Base-by-base conservation (phyloP, 495 filamentous ascomycete species). In the Amniculicola lignicola region DNA sequence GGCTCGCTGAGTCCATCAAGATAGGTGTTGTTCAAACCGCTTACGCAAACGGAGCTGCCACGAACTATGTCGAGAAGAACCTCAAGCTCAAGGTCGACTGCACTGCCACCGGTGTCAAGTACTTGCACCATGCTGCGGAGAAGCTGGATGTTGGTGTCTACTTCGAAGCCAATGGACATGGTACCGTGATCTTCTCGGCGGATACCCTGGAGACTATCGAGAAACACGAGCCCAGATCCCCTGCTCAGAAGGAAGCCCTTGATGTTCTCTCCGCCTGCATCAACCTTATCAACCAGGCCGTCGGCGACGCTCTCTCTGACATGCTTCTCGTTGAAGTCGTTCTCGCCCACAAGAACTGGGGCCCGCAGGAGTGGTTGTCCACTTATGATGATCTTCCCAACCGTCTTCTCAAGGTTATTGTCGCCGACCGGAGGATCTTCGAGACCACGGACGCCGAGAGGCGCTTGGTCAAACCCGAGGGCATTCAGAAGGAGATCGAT, bases 151-250 rank as follows among this genome's bases (percentile, higher is more conserved):
- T 96, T 44, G 93, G 93, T 36, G 89, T 97, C 47, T 98, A 98
- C 72, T 98, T 98, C 65, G 93, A 98, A 72, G 93, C 93, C 43
- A 98, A 98, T 65, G 93, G 93, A 42, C 93, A 98, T 70, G 93
- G 93, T 48, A 98, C 93, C 21, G 88, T 97, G 21, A 82, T 96
- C 33, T 98, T 98, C 79, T 95, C 89, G 2, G 82, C 84, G 29
- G 79, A 82, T 39, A 90, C 93, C 0, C 79, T 92, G 9, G 85
- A 84, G 61, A 77, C 79, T 23, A 91, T 97, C 74, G 77, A 80
- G 52, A 84, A 75, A 48, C 81, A 84, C 39, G 81, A 89, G 63
- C 91, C 93, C 2, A 85, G 94, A 70, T 95, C 90, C 0, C 92
- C 94, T 0, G 93, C 86, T 11, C 94, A 98, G 72, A 82, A 89